Conservation (phyloP, 495 filamentous ascomycete species). For the Penicillium macrosclerotiorum region DNA sequence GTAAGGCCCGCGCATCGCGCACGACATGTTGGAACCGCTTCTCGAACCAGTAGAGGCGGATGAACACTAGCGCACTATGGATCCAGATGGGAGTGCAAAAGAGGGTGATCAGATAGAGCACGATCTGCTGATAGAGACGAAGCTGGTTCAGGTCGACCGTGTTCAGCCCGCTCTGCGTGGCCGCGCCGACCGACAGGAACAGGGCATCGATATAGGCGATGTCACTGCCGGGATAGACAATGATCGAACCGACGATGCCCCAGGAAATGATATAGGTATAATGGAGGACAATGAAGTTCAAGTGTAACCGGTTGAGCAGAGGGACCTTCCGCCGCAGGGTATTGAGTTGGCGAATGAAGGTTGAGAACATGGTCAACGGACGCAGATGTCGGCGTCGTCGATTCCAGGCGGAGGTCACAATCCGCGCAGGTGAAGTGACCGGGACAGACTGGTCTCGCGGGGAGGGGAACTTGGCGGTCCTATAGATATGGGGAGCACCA, state of each 20-base stretch:
- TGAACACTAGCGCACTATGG: slow-evolving; percentile 80
- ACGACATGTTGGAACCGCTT: slow-evolving; percentile 84
- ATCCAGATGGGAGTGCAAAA: slow-evolving; percentile 88
- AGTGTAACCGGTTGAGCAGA: slow-evolving; percentile 48
- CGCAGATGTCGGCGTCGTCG: slow-evolving; percentile 12
- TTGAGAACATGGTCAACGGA: slow-evolving; percentile 32
- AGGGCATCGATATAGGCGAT: slow-evolving; percentile 86
- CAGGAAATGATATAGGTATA: slow-evolving; percentile 78
- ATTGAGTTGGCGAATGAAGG: slow-evolving; percentile 20
- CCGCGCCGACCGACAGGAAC: slow-evolving; percentile 74
- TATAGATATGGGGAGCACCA: background rate
- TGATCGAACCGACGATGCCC: slow-evolving; percentile 67
- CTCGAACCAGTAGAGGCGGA: slow-evolving; percentile 97
- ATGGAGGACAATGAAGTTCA: slow-evolving; percentile 85
- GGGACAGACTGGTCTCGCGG: slow-evolving; percentile 10
- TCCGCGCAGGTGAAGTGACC: slow-evolving; percentile 2
- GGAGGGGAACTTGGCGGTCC: slow-evolving; percentile 19
- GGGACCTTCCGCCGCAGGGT: slow-evolving; percentile 29
- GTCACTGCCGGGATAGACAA: slow-evolving; percentile 62
- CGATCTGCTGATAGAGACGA: slow-evolving; percentile 72
- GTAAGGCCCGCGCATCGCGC: slow-evolving; percentile 52
- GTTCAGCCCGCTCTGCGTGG: slow-evolving; percentile 92
- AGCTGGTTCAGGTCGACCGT: slow-evolving; percentile 75
- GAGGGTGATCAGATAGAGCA: slow-evolving; percentile 69
- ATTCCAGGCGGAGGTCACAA: slow-evolving; percentile 11